Evolutionary conservation across 2,329 filamentous ascomycete species (phyloP).

Genomic region (Herpotrichia juniperi): DNA sequence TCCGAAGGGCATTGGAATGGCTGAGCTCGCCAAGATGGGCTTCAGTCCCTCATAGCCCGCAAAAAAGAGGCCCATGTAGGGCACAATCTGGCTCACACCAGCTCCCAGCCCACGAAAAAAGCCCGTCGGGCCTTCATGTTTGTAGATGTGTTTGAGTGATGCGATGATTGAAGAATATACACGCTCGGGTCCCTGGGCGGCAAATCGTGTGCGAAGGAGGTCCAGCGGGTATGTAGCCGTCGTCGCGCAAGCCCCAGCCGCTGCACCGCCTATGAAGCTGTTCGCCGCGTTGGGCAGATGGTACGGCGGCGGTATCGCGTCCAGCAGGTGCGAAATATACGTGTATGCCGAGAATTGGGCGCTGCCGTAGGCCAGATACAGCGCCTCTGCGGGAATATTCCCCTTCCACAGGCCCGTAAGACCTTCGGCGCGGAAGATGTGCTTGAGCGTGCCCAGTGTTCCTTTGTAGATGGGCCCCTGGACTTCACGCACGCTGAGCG

Average conservation of each 20-base stretch:
- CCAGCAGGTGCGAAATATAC: slow-evolving; percentile 71
- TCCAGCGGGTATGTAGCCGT: slow-evolving; percentile 90
- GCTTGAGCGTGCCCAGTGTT: slow-evolving; percentile 74
- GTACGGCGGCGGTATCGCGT: slow-evolving; percentile 54
- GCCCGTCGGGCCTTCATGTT: slow-evolving; percentile 75
- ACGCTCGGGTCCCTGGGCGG: slow-evolving; percentile 82
- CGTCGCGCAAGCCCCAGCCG: slow-evolving; percentile 82
- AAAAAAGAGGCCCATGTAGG: slow-evolving; percentile 98
- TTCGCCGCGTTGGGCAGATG: slow-evolving; percentile 70
- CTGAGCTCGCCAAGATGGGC: slow-evolving; percentile 49
- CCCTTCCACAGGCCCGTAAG: slow-evolving; percentile 92
- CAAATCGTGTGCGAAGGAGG: slow-evolving; percentile 90
- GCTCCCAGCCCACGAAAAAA: slow-evolving; percentile 90
- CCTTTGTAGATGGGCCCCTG: slow-evolving; percentile 69
- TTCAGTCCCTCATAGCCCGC: slow-evolving; percentile 80
- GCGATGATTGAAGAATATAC: slow-evolving; percentile 76
- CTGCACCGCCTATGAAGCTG: slow-evolving; percentile 82
- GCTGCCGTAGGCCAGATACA: slow-evolving; percentile 91
- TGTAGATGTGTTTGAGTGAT: slow-evolving; percentile 74
- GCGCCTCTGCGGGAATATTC: slow-evolving; percentile 91
- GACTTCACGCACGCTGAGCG: slow-evolving; percentile 60
- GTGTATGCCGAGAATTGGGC: slow-evolving; percentile 91
- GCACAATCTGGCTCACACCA: slow-evolving; percentile 84
- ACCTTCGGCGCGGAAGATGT: slow-evolving; percentile 82
- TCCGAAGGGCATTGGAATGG: slow-evolving; percentile 70